Conservation (phyloP, 2,329 filamentous ascomycete genomes). For the Fusarium caatingaense region DNA sequence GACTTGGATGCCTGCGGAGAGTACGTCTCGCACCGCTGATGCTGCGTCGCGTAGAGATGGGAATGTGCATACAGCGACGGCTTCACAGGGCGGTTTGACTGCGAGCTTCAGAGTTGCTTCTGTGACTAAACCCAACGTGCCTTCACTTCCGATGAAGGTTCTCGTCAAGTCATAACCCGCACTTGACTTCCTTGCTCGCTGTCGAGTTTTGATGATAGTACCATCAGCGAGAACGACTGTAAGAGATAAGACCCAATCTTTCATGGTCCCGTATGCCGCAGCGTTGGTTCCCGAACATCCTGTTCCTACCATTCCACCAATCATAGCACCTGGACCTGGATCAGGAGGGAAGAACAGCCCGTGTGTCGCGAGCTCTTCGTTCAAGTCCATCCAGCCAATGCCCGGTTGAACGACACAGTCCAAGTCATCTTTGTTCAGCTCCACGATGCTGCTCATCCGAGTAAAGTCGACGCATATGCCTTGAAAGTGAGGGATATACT, state of each 20-base stretch:
- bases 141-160: conserved; percentile 85
- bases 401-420: conserved; percentile 92
- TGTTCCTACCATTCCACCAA: conserved; percentile 85
- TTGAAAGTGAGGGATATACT: conserved; percentile 86
- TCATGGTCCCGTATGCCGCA: conserved; percentile 86
- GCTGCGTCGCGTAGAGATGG: conserved; percentile 81
- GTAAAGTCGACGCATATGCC: conserved; percentile 90
- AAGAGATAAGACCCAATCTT: conserved; percentile 85
- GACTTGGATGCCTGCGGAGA: conserved; percentile 77
- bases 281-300: conserved; percentile 83
- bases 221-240: conserved; percentile 84
- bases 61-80: conserved; percentile 83
- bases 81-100: conserved; percentile 78
- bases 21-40: conserved; percentile 75
- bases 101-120: conserved; percentile 75
- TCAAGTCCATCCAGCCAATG: conserved; percentile 89
- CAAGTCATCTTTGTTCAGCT: conserved; percentile 86
- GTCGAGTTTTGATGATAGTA: conserved; percentile 79
- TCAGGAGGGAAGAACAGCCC: conserved; percentile 93
- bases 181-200: conserved; percentile 79
- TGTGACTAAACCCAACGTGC: conserved; percentile 82
- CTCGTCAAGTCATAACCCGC: conserved; percentile 86
- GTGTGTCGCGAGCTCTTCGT: conserved; percentile 73
- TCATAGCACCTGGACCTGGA: conserved; percentile 77
- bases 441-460: conserved; percentile 83